Percentiles rank a stretch among this genome's conserved stretches.
Evolutionary conservation across 192 early-diverging fungal genomes (phyloP).

Genomic region (Thamnidium elegans): DNA sequence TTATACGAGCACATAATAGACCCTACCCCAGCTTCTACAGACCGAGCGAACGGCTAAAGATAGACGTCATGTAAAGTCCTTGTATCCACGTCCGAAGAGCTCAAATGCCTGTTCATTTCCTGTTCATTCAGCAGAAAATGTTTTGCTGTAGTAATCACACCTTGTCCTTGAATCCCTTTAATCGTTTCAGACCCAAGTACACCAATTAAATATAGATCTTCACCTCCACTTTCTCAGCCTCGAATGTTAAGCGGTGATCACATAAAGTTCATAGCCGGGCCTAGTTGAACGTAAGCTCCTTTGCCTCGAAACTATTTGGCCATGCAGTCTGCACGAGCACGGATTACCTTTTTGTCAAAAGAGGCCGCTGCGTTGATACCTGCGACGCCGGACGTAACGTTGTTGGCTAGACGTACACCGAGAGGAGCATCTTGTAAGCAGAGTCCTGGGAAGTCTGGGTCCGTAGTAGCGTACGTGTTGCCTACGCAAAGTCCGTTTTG

Average conservation of each 20-base stretch:
- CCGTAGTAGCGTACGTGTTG: slow-evolving; percentile 31
- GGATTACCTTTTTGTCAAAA: slow-evolving; percentile 55
- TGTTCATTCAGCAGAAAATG: slow-evolving; percentile 36
- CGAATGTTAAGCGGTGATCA: slow-evolving; percentile 20
- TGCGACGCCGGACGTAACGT: slow-evolving; percentile 45
- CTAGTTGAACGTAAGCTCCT: slow-evolving; percentile 57
- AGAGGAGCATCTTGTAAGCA: slow-evolving; percentile 57
- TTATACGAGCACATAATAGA: slow-evolving; percentile 71
- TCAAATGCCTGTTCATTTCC: slow-evolving; percentile 21
- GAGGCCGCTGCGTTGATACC: slow-evolving; percentile 60
- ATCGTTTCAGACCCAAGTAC: slow-evolving; percentile 25
- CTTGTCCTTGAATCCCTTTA: slow-evolving; percentile 23
- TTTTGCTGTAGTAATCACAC: slow-evolving; percentile 32
- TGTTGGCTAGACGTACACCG: slow-evolving; percentile 42
- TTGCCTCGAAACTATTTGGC: slow-evolving; percentile 55
- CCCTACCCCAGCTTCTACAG: slow-evolving; percentile 54
- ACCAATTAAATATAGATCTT: slow-evolving; percentile 31
- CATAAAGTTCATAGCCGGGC: slow-evolving; percentile 37
- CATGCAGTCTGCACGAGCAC: slow-evolving; percentile 41
- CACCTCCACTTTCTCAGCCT: slow-evolving; percentile 31
- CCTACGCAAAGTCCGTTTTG: slow-evolving; percentile 43
- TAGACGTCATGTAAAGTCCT: slow-evolving; percentile 51
- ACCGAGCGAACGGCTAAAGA: slow-evolving; percentile 53
- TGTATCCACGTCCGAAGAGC: slow-evolving; percentile 43
- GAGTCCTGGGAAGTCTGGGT: slow-evolving; percentile 41